A percentile compares a stretch with the other conserved stretches of the same genome.
Conservation (phyloP, 495 filamentous ascomycete species). For the Podospora conica region DNA sequence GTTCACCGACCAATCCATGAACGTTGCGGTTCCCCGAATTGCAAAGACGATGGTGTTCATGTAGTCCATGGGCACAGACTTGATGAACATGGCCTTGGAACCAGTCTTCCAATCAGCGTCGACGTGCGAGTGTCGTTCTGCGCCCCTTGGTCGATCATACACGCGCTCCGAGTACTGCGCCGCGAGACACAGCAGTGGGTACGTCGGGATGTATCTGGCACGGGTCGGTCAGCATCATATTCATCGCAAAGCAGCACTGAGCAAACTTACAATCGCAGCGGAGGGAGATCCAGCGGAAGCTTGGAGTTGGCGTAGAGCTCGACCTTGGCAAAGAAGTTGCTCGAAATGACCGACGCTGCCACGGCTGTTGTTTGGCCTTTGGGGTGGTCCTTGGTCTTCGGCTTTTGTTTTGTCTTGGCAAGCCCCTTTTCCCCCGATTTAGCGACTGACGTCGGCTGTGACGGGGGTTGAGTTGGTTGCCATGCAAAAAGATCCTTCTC, state of each 20-base stretch:
- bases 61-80: slow-evolving; percentile 66
- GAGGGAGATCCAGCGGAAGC: slow-evolving; percentile 58
- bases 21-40: slow-evolving; percentile 69
- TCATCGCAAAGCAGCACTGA: background rate
- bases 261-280: slow-evolving; percentile 54
- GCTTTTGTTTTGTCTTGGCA: slow-evolving; percentile 23
- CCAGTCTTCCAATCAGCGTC: slow-evolving; percentile 62
- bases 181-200: slow-evolving; percentile 65
- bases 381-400: slow-evolving; percentile 22
- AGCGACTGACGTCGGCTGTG: slow-evolving; percentile 15
- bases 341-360: slow-evolving; percentile 35
- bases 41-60: slow-evolving; percentile 74
- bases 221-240: slow-evolving; percentile 2
- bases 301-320: slow-evolving; percentile 73
- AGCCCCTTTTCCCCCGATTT: background rate
- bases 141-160: slow-evolving; percentile 55
- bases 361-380: slow-evolving; percentile 35
- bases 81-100: slow-evolving; percentile 80
- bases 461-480: slow-evolving; percentile 28
- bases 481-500: slow-evolving; percentile 53
- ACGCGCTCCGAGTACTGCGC: slow-evolving; percentile 66
- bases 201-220: slow-evolving; percentile 58
- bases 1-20: slow-evolving; percentile 83
- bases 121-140: slow-evolving; percentile 58
- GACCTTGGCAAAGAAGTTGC: slow-evolving; percentile 67